A percentile compares a stretch with the other conserved stretches of the same genome.
Evolutionary conservation across 2,329 filamentous ascomycete species (phyloP).

Genomic region (Colletotrichum sp.): DNA sequence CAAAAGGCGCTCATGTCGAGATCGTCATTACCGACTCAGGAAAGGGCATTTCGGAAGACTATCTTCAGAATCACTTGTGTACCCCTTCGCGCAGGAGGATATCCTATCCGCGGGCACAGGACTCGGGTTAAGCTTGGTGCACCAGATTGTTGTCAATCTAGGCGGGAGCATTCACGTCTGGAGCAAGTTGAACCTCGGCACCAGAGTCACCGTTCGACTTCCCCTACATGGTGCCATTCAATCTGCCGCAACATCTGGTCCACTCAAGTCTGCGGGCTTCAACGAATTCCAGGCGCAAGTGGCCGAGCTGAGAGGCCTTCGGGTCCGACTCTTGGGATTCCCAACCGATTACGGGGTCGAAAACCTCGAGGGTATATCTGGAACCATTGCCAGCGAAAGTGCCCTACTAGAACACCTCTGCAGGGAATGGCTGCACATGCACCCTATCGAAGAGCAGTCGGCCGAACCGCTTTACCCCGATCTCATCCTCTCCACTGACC

Average conservation of each 20-base stretch:
- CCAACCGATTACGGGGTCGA: background rate
- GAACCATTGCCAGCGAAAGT: slow-evolving; percentile 15
- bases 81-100: slow-evolving; percentile 71
- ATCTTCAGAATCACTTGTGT: slow-evolving; percentile 64
- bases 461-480: slow-evolving; percentile 24
- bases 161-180: slow-evolving; percentile 64
- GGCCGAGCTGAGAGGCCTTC: slow-evolving; percentile 32
- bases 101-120: slow-evolving; percentile 64
- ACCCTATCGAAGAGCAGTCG: slow-evolving; percentile 25
- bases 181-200: slow-evolving; percentile 43
- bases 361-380: background rate
- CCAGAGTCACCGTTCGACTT: slow-evolving; percentile 36
- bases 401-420: slow-evolving; percentile 30
- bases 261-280: slow-evolving; percentile 10
- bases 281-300: slow-evolving; percentile 32
- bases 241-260: background rate
- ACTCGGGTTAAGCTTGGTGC: slow-evolving; percentile 69
- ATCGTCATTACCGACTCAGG: slow-evolving; percentile 68
- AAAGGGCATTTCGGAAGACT: slow-evolving; percentile 68
- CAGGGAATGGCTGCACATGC: slow-evolving; percentile 35
- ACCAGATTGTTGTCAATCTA: slow-evolving; percentile 61
- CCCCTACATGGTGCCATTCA: slow-evolving; percentile 26
- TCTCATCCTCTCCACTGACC: slow-evolving; percentile 27
- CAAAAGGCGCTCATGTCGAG: slow-evolving; percentile 19
- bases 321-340: slow-evolving; percentile 30